Percentiles rank a stretch among this genome's conserved stretches.
Conservation (phyloP, 768 basidiomycete genomes). For the Lentinula raphanica region DNA sequence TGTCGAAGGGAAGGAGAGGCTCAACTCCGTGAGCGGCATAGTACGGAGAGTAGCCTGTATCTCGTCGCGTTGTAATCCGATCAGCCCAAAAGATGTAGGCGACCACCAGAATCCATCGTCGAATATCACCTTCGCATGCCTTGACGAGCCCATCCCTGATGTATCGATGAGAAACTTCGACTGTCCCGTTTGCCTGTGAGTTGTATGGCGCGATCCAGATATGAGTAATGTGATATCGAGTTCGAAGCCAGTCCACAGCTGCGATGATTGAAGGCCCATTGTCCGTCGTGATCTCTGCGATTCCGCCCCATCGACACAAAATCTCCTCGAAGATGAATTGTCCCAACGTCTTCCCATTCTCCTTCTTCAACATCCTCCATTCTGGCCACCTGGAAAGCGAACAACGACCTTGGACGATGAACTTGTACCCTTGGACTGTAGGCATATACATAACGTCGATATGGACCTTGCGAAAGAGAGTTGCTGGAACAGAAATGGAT, state of each 20-base stretch:
- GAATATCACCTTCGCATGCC: too few species aligned
- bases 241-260: conserved; percentile 11
- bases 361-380: conserved; percentile 8
- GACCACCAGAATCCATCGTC: too few species aligned
- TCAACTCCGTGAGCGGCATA: conserved; percentile 20
- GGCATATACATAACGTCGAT: too few species aligned
- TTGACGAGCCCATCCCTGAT: too few species aligned
- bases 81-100: too few species aligned
- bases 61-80: too few species aligned
- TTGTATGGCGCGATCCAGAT: conserved; percentile 1
- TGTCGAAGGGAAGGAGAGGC: too few species aligned
- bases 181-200: not conserved
- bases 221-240: not conserved
- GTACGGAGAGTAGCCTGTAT: conserved; percentile 18
- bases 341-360: conserved; percentile 10
- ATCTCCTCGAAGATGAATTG: not conserved
- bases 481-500: conserved; percentile 13
- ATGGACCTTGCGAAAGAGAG: too few species aligned
- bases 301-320: conserved; percentile 31
- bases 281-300: conserved; percentile 26
- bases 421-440: too few species aligned
- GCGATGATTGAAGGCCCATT: conserved; percentile 28
- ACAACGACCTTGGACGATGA: too few species aligned
- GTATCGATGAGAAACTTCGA: conserved; percentile 7
- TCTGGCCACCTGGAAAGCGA: not conserved